A percentile compares a stretch with the other conserved stretches of the same genome.
Evolutionary conservation across 352 stramenopile genomes (phyloP).

Genomic region (Pythium folliculosum): DNA sequence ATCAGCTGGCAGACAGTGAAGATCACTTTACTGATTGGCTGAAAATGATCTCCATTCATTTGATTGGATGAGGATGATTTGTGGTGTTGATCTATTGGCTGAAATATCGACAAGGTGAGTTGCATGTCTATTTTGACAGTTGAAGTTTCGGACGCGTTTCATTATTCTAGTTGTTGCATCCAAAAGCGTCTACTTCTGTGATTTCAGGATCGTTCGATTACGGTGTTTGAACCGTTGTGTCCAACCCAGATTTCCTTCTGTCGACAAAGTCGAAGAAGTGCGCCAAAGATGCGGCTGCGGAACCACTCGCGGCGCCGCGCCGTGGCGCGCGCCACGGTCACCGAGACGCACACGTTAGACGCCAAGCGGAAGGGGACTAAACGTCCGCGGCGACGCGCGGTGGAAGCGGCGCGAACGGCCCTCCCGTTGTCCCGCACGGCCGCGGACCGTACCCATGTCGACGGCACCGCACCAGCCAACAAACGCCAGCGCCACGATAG

Average conservation of each 20-base stretch:
- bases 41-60: neutral
- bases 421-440: too few species aligned
- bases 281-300: slow-evolving; percentile 21
- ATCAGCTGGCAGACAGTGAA: neutral
- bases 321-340: neutral
- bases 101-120: neutral
- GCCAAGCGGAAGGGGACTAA: too few species aligned
- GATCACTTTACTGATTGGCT: slow-evolving; percentile 8
- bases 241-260: too few species aligned
- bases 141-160: slow-evolving; percentile 20
- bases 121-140: slow-evolving; percentile 18
- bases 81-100: neutral
- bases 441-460: too few species aligned
- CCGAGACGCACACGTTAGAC: neutral
- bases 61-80: neutral
- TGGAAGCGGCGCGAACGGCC: slow-evolving; percentile 1
- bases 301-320: slow-evolving; percentile 23
- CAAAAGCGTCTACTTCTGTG: neutral
- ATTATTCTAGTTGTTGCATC: neutral
- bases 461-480: too few species aligned
- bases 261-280: neutral
- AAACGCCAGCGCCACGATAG: too few species aligned
- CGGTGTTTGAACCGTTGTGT: neutral
- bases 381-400: neutral
- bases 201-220: neutral